Evolutionary conservation across 2,329 filamentous ascomycete species (phyloP).

Genomic region (Cercospora sp.): DNA sequence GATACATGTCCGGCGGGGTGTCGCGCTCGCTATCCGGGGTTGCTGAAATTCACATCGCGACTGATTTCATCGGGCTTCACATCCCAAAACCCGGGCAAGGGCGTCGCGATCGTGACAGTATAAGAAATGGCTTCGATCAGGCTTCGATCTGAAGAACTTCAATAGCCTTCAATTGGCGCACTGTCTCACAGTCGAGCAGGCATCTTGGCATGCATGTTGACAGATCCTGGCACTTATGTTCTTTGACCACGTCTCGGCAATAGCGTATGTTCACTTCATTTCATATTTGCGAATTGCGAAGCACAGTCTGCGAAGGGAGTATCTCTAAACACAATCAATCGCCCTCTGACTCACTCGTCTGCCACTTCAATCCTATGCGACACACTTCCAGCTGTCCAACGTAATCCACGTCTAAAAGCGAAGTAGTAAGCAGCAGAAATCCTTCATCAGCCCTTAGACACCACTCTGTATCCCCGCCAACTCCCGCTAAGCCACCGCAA

Average conservation of each 20-base stretch:
- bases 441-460: background rate
- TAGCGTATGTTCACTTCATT: background rate
- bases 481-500: conserved; percentile 8
- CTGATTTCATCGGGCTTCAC: background rate
- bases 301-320: conserved; percentile 17
- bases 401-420: background rate
- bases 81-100: background rate
- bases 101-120: conserved; percentile 7
- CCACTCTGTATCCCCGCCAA: background rate
- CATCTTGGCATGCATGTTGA: background rate
- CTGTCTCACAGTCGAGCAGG: background rate
- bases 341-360: background rate
- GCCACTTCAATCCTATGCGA: background rate
- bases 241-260: background rate
- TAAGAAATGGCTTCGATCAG: background rate
- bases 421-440: conserved; percentile 1
- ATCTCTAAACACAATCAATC: conserved; percentile 12
- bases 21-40: conserved; percentile 5
- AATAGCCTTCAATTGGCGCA: background rate
- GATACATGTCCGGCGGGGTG: background rate
- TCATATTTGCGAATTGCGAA: background rate
- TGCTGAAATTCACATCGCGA: background rate
- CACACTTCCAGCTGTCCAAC: conserved; percentile 1
- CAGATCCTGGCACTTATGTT: background rate
- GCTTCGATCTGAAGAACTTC: background rate